These are phyloP conservation scores for Globisporangium cederbergense DNA, from an alignment of 352 stramenopile genomes.

Conservation along the genomic window DNA sequence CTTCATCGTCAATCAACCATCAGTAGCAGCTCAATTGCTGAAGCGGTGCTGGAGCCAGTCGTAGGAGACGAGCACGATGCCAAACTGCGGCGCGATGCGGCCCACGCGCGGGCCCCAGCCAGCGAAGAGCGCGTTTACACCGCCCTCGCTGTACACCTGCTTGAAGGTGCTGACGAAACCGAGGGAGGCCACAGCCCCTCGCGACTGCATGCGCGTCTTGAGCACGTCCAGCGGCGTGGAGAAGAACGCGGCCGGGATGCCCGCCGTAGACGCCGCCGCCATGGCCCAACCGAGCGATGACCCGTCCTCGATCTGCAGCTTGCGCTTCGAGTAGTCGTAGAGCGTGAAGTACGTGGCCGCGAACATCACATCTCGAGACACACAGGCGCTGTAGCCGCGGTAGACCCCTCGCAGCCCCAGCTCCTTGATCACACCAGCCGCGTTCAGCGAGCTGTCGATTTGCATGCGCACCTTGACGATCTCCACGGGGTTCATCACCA, in stretches of 20 bases:
- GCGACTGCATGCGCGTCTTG: conserved; percentile 82
- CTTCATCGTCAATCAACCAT: neutral
- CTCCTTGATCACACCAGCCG: conserved; percentile 51
- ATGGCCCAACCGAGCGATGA: conserved; percentile 72
- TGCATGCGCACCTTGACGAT: conserved; percentile 85
- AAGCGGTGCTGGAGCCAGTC: conserved; percentile 77
- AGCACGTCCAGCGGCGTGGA: conserved; percentile 74
- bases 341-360: conserved; percentile 78
- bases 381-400: conserved; percentile 67
- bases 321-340: conserved; percentile 70
- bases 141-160: conserved; percentile 50
- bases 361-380: conserved; percentile 72
- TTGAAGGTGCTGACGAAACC: conserved; percentile 49
- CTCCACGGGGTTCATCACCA: conserved; percentile 84
- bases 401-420: conserved; percentile 64
- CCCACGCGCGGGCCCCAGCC: conserved; percentile 69
- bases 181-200: conserved; percentile 33
- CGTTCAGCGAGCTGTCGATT: conserved; percentile 67
- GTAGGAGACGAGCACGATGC: conserved; percentile 78
- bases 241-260: conserved; percentile 72
- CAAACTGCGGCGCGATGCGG: conserved; percentile 78
- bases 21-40: conserved; percentile 12
- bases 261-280: conserved; percentile 59
- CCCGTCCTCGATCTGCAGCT: conserved; percentile 58
- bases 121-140: conserved; percentile 50